phyloP scores from a whole-genome alignment of 768 basidiomycete species.

The Phaeotremella skinneri region DNA sequence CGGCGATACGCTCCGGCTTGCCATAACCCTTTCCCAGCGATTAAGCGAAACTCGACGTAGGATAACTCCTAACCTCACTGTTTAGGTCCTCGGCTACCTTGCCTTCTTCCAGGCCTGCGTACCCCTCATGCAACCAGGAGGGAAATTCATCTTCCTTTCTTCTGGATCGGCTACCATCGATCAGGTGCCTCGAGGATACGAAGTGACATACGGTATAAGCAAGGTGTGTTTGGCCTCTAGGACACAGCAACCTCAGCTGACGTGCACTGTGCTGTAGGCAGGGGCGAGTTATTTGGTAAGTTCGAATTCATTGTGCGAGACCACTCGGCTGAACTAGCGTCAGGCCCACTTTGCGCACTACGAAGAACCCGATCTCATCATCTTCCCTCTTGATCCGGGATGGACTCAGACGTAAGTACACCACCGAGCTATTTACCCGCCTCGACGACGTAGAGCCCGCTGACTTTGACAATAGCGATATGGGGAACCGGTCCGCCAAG shows the following conservation, averaged over 20 bases:
- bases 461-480: constrained; percentile 14
- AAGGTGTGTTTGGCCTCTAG: constrained; percentile 12
- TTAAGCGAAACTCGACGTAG: too few species aligned
- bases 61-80: background rate
- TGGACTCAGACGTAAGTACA: background rate
- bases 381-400: constrained; percentile 37
- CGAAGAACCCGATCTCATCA: constrained; percentile 32
- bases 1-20: too few species aligned
- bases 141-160: constrained; percentile 44
- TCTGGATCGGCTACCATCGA: constrained; percentile 38
- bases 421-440: too few species aligned
- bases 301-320: too few species aligned
- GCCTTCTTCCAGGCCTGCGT: constrained; percentile 37
- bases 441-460: too few species aligned
- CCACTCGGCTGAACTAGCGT: too few species aligned
- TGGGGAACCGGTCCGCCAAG: constrained; percentile 19
- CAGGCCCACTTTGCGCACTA: constrained; percentile 29
- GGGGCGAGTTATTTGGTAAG: constrained; percentile 3
- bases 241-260: constrained; percentile 15
- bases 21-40: too few species aligned
- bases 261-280: too few species aligned
- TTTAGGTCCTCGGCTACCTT: constrained; percentile 35
- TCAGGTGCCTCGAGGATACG: constrained; percentile 29
- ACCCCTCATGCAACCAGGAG: constrained; percentile 28
- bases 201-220: constrained; percentile 34